Evolutionary conservation across 768 basidiomycete genomes (phyloP).

Genomic region (Collybia mongolica): DNA sequence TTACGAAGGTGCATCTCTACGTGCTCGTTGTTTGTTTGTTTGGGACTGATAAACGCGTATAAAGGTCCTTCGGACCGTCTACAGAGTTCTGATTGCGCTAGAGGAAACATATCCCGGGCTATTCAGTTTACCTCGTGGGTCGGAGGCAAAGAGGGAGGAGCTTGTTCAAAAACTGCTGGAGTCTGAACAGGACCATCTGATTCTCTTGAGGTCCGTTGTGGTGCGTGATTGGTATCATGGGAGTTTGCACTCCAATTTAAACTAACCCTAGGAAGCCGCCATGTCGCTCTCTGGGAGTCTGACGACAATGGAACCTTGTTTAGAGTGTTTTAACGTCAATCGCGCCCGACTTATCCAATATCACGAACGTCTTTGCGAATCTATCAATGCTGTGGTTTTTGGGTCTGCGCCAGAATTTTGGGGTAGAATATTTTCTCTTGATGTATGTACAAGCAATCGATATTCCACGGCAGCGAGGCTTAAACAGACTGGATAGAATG

Average conservation of each 20-base stretch:
- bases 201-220: conserved; percentile 28
- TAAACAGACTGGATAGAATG: conserved; percentile 15
- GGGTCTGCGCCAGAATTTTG: conserved; percentile 10
- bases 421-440: conserved; percentile 19
- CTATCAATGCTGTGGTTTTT: conserved; percentile 9
- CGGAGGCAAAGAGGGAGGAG: conserved; percentile 18
- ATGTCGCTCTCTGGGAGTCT: conserved; percentile 23
- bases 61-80: conserved; percentile 34
- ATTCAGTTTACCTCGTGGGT: conserved; percentile 26
- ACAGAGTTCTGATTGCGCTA: conserved; percentile 30
- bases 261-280: conserved; percentile 26
- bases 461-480: not conserved
- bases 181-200: conserved; percentile 28
- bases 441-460: conserved; percentile 5
- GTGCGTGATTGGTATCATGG: conserved; percentile 20
- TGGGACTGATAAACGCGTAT: not conserved
- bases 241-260: conserved; percentile 5
- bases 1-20: conserved; percentile 28
- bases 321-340: conserved; percentile 21
- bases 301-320: conserved; percentile 12
- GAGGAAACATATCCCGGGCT: conserved; percentile 35
- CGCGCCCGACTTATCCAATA: conserved; percentile 17
- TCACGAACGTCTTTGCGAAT: conserved; percentile 16
- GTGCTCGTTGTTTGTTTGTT: not conserved
- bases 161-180: conserved; percentile 30